Percentiles rank a stretch among this genome's conserved stretches.
Conservation (phyloP, 1,139 yeast species). For the Saccharomyces hybrid region DNA sequence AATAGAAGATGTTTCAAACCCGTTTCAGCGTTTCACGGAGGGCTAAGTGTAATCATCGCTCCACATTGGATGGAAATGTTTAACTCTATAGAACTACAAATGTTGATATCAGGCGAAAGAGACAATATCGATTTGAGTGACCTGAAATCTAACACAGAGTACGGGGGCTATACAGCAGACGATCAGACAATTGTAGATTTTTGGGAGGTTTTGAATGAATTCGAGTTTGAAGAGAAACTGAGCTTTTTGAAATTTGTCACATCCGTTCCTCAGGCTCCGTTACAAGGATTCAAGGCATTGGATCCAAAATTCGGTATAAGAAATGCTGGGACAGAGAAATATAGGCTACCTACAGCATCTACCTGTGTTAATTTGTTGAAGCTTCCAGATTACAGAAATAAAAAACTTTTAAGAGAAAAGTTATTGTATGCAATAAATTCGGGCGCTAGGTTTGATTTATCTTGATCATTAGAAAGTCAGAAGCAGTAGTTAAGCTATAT, state of each 20-base stretch:
- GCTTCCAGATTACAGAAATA: conserved; percentile 71
- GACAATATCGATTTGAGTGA: conserved; percentile 64
- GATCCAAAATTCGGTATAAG: conserved; percentile 76
- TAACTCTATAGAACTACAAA: conserved; percentile 74
- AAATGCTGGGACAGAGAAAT: conserved; percentile 49
- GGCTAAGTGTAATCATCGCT: conserved; percentile 60
- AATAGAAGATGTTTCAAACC: conserved; percentile 56
- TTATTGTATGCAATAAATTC: conserved; percentile 69
- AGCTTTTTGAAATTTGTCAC: conserved; percentile 79
- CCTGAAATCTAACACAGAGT: conserved; percentile 52
- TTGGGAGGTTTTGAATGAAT: conserved; percentile 72
- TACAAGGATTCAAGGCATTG: conserved; percentile 72
- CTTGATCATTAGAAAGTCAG: conserved; percentile 31
- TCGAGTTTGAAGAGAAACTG: conserved; percentile 52
- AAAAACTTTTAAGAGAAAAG: conserved; percentile 50
- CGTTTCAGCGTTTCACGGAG: conserved; percentile 58
- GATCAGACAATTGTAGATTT: conserved; percentile 54
- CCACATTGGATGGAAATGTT: conserved; percentile 78
- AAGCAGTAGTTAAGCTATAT: neutral
- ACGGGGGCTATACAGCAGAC: conserved; percentile 57
- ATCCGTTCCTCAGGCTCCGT: conserved; percentile 84
- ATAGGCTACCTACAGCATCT: conserved; percentile 79
- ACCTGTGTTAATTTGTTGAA: conserved; percentile 87
- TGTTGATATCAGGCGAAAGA: conserved; percentile 77
- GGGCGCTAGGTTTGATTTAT: conserved; percentile 80